Evolutionary conservation across 129 eudicot species (phyloP).

Genomic region (Lonicera japonica): DNA sequence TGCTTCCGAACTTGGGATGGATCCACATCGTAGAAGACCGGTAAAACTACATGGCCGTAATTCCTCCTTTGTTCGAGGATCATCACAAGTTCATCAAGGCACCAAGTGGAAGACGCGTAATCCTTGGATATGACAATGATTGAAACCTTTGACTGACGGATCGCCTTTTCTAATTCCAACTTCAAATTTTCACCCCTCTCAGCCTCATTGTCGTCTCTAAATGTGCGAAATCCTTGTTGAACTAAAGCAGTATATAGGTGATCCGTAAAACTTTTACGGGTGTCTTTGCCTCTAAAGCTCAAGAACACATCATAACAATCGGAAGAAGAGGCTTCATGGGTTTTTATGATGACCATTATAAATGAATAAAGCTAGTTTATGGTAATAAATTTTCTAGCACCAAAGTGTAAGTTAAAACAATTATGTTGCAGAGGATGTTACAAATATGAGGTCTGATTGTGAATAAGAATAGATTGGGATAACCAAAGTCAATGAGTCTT

Average conservation of each 20-base stretch:
- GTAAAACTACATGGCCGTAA: not conserved
- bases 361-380: too few relatives aligned
- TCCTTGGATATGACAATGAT: slow-evolving; percentile 12
- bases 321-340: not conserved
- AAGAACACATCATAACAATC: not conserved
- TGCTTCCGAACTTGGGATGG: slow-evolving; percentile 8
- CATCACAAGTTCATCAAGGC: slow-evolving; percentile 18
- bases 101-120: slow-evolving; percentile 13
- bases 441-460: too few relatives aligned
- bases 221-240: not conserved
- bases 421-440: too few relatives aligned
- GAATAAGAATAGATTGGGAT: too few relatives aligned
- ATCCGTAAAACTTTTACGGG: not conserved
- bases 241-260: slow-evolving; percentile 2
- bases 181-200: slow-evolving; percentile 4
- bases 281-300: slow-evolving; percentile 5
- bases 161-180: slow-evolving; percentile 8
- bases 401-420: too few relatives aligned
- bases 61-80: not conserved
- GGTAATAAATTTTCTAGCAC: too few relatives aligned
- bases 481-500: too few relatives aligned
- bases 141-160: slow-evolving; percentile 7
- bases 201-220: slow-evolving; percentile 5
- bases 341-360: not conserved
- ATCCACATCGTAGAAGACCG: slow-evolving; percentile 10